Conservation (phyloP, 2,329 filamentous ascomycete genomes). For the Aspergillus bombycis region DNA sequence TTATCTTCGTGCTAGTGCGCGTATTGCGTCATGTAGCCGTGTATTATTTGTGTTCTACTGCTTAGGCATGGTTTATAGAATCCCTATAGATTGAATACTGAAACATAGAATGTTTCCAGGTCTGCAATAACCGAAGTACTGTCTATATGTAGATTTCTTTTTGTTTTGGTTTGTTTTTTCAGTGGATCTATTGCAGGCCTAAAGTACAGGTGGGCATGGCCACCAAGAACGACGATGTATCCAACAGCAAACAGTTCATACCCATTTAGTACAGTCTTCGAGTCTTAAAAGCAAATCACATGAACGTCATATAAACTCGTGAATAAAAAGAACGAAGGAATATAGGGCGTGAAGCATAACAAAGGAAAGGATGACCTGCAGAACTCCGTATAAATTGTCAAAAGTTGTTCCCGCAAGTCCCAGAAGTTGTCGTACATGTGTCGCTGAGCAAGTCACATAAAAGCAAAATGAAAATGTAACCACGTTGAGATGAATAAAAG, state of each 20-base stretch:
- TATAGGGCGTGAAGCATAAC: conserved; percentile 15
- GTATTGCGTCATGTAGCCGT: background rate
- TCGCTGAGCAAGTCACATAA: conserved; percentile 9
- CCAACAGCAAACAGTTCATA: conserved; percentile 9
- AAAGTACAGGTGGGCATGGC: conserved; percentile 15
- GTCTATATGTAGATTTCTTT: background rate
- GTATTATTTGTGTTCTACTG: background rate
- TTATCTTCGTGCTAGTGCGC: background rate
- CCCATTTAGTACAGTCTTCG: conserved; percentile 16
- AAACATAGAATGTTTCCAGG: background rate
- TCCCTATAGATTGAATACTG: background rate
- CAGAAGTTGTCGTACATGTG: conserved; percentile 22
- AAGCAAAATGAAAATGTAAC: conserved; percentile 10
- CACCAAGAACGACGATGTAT: conserved; percentile 12
- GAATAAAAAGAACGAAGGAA: conserved; percentile 13
- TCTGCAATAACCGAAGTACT: background rate
- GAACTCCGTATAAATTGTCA: conserved; percentile 17
- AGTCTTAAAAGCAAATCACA: conserved; percentile 21
- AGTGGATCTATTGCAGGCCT: conserved; percentile 17
- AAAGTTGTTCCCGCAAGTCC: conserved; percentile 18
- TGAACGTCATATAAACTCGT: conserved; percentile 16
- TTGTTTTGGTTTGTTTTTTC: conserved; percentile 2
- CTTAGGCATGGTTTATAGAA: background rate
- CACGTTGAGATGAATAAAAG: conserved; percentile 8
- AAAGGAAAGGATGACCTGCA: conserved; percentile 27